phyloP scores from a whole-genome alignment of 2,329 filamentous ascomycete genomes.

The Apiospora arundinis region DNA sequence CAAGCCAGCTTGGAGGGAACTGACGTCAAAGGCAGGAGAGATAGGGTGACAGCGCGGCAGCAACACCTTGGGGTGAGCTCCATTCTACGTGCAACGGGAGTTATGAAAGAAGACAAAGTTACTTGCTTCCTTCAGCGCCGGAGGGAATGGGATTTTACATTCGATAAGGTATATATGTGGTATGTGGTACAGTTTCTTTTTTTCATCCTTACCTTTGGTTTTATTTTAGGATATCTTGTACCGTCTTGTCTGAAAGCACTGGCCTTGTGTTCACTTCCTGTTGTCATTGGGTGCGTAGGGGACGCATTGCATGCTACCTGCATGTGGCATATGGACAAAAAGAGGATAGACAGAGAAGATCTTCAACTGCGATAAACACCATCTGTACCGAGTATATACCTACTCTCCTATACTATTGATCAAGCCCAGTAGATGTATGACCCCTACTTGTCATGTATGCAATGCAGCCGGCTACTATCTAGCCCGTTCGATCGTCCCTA shows the following conservation, averaged over 20 bases:
- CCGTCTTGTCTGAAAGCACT: slow-evolving; percentile 9
- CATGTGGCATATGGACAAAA: neutral
- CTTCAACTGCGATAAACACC: neutral
- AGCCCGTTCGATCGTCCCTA: neutral
- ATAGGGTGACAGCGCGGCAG: neutral
- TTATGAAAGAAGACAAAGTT: neutral
- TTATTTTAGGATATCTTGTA: slow-evolving; percentile 5
- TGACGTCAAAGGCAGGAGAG: slow-evolving; percentile 3
- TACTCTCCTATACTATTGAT: neutral
- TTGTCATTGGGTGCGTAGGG: neutral
- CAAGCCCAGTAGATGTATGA: neutral
- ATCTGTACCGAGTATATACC: neutral
- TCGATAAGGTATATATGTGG: neutral
- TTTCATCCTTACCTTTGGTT: neutral
- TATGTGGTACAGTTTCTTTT: neutral
- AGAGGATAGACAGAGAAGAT: neutral
- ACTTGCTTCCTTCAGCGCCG: neutral
- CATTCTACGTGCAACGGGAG: neutral
- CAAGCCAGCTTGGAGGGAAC: neutral
- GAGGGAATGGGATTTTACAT: neutral
- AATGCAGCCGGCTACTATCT: too few relatives aligned
- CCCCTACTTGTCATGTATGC: too few relatives aligned
- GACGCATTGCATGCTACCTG: slow-evolving; percentile 4
- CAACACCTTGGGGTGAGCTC: neutral
- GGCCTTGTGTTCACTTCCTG: neutral